Evolutionary conservation across 495 filamentous ascomycete genomes (phyloP).

Genomic region (Penicillium odoratum): DNA sequence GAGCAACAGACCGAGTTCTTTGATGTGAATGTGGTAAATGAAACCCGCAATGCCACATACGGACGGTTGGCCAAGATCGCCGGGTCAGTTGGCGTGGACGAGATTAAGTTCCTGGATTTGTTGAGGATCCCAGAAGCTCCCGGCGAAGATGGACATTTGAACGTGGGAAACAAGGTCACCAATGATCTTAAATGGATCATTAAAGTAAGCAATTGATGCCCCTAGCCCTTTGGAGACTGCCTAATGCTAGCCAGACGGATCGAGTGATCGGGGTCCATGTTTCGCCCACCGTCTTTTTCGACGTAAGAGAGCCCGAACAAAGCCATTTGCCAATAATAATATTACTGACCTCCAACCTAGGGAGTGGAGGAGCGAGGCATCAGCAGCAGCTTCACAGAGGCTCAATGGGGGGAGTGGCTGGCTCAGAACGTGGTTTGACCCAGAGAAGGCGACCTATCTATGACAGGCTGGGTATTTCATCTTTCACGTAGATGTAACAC

Average conservation of each 20-base stretch:
- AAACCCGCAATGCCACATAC: constrained; percentile 85
- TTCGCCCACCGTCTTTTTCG: constrained; percentile 83
- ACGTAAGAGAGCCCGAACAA: constrained; percentile 44
- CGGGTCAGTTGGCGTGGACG: constrained; percentile 63
- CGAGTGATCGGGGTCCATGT: constrained; percentile 81
- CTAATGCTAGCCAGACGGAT: constrained; percentile 48
- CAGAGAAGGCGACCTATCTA: background rate
- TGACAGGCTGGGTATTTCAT: constrained; percentile 8
- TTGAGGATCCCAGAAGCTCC: constrained; percentile 64
- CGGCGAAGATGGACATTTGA: constrained; percentile 61
- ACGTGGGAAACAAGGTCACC: constrained; percentile 74
- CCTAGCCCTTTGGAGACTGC: background rate
- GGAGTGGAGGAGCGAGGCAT: constrained; percentile 78
- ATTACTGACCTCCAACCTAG: constrained; percentile 35
- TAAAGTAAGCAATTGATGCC: constrained; percentile 52
- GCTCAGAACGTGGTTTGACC: constrained; percentile 67
- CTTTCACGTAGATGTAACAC: constrained; percentile 10
- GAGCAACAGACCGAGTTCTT: constrained; percentile 70
- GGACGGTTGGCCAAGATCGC: constrained; percentile 69
- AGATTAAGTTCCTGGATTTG: constrained; percentile 60
- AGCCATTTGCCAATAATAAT: background rate
- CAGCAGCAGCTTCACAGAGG: constrained; percentile 70
- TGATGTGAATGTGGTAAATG: constrained; percentile 77
- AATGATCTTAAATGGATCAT: constrained; percentile 82
- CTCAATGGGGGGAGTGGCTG: constrained; percentile 87